These are phyloP conservation scores for Fusarium sp. DNA, from an alignment of 2,329 filamentous ascomycete species.

Conservation along the genomic window DNA sequence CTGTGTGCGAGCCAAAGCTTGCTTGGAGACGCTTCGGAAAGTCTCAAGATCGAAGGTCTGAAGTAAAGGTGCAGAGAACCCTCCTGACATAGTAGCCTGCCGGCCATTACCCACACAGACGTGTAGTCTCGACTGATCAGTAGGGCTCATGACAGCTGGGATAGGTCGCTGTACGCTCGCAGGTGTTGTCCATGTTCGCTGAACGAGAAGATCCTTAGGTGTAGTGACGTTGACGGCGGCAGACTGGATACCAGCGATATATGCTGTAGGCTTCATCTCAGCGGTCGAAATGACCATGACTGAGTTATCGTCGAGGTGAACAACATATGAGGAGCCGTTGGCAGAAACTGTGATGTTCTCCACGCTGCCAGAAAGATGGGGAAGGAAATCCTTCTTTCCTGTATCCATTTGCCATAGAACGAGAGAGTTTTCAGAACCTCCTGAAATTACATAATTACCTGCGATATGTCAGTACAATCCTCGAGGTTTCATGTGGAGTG, in stretches of 20 bases:
- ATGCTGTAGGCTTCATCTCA: constrained; percentile 85
- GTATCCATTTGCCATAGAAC: constrained; percentile 96
- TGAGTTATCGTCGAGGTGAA: constrained; percentile 92
- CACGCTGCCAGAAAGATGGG: constrained; percentile 88
- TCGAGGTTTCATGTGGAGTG: not conserved
- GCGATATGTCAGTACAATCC: constrained; percentile 43
- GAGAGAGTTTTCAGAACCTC: constrained; percentile 87
- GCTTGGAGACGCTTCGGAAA: constrained; percentile 81
- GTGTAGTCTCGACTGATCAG: constrained; percentile 70
- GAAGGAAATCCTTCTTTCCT: constrained; percentile 81
- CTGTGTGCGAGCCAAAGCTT: constrained; percentile 89
- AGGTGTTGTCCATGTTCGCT: constrained; percentile 59
- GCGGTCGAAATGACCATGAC: constrained; percentile 89
- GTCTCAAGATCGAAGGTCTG: constrained; percentile 89
- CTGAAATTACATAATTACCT: constrained; percentile 95
- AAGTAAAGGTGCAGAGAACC: constrained; percentile 67
- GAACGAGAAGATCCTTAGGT: constrained; percentile 63
- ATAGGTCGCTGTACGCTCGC: constrained; percentile 60
- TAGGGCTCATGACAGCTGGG: constrained; percentile 71
- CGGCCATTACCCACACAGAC: constrained; percentile 73
- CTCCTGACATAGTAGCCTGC: constrained; percentile 63
- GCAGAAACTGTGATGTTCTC: constrained; percentile 86
- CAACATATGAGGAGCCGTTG: constrained; percentile 80
- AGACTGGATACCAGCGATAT: constrained; percentile 84
- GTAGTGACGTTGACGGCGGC: constrained; percentile 60